Evolutionary conservation across 768 basidiomycete species (phyloP).

Genomic region (Galerina sulciceps): DNA sequence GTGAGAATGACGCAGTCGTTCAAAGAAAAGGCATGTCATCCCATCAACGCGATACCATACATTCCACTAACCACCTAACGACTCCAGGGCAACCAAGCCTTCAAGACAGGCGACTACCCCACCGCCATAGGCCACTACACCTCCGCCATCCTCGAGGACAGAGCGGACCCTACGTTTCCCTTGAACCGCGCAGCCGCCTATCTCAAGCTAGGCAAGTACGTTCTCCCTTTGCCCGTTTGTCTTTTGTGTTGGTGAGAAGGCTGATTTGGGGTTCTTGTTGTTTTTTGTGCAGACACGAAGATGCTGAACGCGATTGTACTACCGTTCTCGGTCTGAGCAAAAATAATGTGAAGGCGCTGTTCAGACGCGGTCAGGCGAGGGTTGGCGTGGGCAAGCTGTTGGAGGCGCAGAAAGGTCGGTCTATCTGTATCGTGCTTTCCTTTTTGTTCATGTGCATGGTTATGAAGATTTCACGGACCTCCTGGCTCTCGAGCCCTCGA

Average conservation of each 20-base stretch:
- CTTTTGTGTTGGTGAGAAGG: conserved; percentile 3
- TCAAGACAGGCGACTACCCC: conserved; percentile 80
- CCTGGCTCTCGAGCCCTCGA: conserved; percentile 64
- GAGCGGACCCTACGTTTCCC: conserved; percentile 73
- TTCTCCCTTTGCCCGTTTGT: conserved; percentile 27
- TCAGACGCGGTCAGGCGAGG: conserved; percentile 78
- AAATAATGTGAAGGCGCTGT: conserved; percentile 79
- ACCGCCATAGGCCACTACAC: conserved; percentile 88
- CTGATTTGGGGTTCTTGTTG: conserved; percentile 8
- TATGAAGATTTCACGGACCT: conserved; percentile 63
- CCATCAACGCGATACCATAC: not conserved
- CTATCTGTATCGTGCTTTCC: not conserved
- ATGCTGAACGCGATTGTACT: conserved; percentile 83
- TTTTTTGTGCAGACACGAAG: conserved; percentile 60
- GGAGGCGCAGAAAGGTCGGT: conserved; percentile 66
- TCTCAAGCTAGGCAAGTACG: conserved; percentile 94
- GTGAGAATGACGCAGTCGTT: conserved; percentile 34
- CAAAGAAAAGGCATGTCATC: conserved; percentile 38
- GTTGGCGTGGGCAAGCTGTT: conserved; percentile 52
- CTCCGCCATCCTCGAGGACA: conserved; percentile 74
- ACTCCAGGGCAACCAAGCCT: conserved; percentile 81
- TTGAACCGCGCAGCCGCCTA: conserved; percentile 92
- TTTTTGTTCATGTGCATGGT: not conserved
- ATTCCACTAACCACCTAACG: not conserved
- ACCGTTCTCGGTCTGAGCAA: conserved; percentile 58